A percentile compares a stretch with the other conserved stretches of the same genome.
These are phyloP conservation scores for Cytospora schulzeri DNA, from an alignment of 2,329 filamentous ascomycete species.

Conservation along the genomic window DNA sequence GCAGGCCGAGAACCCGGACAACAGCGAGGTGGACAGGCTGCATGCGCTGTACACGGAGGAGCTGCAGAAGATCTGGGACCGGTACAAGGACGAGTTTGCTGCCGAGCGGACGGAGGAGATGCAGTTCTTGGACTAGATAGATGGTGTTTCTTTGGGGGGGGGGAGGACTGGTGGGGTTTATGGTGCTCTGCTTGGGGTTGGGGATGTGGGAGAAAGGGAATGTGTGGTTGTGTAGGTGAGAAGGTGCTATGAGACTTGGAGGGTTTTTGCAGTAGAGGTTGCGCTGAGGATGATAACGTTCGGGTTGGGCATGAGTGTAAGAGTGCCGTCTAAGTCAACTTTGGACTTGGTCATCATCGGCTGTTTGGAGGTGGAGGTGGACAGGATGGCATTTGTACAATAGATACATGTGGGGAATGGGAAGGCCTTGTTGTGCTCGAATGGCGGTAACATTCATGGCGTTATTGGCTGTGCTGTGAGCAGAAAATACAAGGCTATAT, in stretches of 20 bases:
- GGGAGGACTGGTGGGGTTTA: too few relatives aligned
- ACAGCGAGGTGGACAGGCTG: constrained; percentile 76
- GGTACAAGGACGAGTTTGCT: constrained; percentile 77
- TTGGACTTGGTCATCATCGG: not conserved
- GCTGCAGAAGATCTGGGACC: constrained; percentile 71
- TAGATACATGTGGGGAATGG: not conserved
- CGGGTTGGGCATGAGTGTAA: not conserved
- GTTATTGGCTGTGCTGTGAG: not conserved
- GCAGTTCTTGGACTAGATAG: constrained; percentile 54
- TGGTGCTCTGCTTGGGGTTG: too few relatives aligned
- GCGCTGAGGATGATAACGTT: not conserved
- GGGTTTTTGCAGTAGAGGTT: not conserved
- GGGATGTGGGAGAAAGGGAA: too few relatives aligned
- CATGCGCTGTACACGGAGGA: constrained; percentile 79
- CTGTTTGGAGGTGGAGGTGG: not conserved
- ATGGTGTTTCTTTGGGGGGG: too few relatives aligned
- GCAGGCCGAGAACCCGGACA: constrained; percentile 64
- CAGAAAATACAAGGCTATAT: not conserved
- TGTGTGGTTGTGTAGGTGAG: too few relatives aligned
- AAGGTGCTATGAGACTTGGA: not conserved
- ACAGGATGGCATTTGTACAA: not conserved
- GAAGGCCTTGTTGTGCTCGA: not conserved
- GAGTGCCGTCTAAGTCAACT: not conserved
- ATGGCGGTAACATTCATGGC: not conserved
- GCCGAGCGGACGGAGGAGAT: constrained; percentile 64